phyloP scores from a whole-genome alignment of 139 green algal genomes.

The Coelastrella sp. region DNA sequence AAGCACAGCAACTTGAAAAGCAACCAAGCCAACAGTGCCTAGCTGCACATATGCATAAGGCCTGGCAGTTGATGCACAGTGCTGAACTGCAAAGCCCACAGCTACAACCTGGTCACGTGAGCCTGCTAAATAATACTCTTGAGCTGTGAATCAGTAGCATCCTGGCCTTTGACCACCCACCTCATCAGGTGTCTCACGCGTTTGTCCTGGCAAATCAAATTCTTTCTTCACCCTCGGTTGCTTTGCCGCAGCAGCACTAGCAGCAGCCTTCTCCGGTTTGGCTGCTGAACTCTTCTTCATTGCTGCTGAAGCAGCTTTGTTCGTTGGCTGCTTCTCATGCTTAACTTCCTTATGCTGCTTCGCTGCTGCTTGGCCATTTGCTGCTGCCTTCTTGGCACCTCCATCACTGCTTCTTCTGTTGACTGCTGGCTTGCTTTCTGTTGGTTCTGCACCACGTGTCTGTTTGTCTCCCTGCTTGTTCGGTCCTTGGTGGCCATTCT shows the following conservation, averaged over 20 bases:
- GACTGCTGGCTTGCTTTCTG: conserved; percentile 35
- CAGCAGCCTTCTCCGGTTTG: conserved; percentile 28
- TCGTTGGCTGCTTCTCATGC: background rate
- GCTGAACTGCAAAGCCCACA: too few relatives aligned
- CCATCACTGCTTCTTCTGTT: conserved; percentile 8
- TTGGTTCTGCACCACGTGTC: background rate
- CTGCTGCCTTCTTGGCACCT: conserved; percentile 12
- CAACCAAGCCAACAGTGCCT: too few relatives aligned
- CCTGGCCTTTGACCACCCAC: too few relatives aligned
- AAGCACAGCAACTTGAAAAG: too few relatives aligned
- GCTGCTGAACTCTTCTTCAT: background rate
- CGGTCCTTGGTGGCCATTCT: background rate
- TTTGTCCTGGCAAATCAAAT: conserved; percentile 87
- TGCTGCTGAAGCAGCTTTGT: conserved; percentile 32
- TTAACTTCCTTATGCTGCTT: conserved; percentile 32
- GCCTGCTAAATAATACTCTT: too few relatives aligned
- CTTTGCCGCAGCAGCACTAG: conserved; percentile 8
- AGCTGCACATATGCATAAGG: too few relatives aligned
- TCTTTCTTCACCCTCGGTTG: conserved; percentile 62
- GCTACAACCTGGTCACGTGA: too few relatives aligned
- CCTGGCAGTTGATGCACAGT: too few relatives aligned
- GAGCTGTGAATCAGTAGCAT: too few relatives aligned
- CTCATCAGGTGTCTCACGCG: conserved; percentile 76
- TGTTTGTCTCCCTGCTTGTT: conserved; percentile 5
- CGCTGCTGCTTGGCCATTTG: conserved; percentile 24